These are phyloP conservation scores for Linnemannia schmuckeri DNA, from an alignment of 192 early-diverging fungal species.

Conservation along the genomic window DNA sequence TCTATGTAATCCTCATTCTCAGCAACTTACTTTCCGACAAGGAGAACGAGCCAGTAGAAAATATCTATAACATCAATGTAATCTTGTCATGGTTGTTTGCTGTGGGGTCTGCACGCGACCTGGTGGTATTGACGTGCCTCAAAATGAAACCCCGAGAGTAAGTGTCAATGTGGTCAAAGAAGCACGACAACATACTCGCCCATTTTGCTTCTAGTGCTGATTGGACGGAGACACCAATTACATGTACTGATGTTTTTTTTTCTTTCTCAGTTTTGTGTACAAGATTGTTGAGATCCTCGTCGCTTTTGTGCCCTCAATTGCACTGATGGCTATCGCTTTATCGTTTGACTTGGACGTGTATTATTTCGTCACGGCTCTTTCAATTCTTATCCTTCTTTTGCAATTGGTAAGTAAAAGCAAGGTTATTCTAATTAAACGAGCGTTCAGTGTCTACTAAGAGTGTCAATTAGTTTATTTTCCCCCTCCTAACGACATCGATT, in stretches of 20 bases:
- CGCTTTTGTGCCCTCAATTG: background rate
- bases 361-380: no score
- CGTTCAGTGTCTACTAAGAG: background rate
- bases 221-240: no score
- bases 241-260: no score
- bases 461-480: background rate
- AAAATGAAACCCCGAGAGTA: background rate
- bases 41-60: no score
- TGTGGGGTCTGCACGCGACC: background rate
- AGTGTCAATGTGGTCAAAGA: background rate
- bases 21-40: no score
- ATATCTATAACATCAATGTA: background rate
- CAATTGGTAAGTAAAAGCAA: background rate
- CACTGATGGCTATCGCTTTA: background rate
- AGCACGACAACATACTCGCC: no score
- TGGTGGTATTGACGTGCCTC: background rate
- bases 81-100: background rate
- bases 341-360: background rate
- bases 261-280: background rate
- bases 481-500: background rate
- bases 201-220: no score
- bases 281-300: background rate
- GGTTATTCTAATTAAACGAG: background rate
- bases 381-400: background rate
- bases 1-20: no score